phyloP scores from a whole-genome alignment of 306 rosid genomes.

The Cajanus cajan region DNA sequence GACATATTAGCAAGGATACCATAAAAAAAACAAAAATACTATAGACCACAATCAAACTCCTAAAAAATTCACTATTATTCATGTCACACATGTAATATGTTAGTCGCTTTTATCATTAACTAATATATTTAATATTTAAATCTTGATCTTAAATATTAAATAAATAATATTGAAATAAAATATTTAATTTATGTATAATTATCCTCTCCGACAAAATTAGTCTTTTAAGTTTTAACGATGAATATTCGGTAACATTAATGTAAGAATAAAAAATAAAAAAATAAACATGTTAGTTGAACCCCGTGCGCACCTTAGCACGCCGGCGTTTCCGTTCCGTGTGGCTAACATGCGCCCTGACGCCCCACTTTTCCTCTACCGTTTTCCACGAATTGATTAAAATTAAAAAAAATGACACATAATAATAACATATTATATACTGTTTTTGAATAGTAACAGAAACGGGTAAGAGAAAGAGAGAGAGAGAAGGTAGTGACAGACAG shows the following conservation, averaged over 20 bases:
- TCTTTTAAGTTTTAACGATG: too few relatives aligned
- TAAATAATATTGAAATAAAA: too few relatives aligned
- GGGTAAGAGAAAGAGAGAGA: slow-evolving; percentile 23
- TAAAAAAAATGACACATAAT: neutral
- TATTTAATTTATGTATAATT: too few relatives aligned
- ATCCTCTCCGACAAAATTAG: too few relatives aligned
- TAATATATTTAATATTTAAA: too few relatives aligned
- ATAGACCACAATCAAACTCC: neutral
- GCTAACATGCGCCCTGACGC: slow-evolving; percentile 40
- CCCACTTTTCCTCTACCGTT: neutral
- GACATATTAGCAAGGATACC: too few relatives aligned
- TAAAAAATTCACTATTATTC: neutral
- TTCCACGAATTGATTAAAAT: neutral
- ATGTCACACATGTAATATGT: neutral
- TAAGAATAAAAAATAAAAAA: too few relatives aligned
- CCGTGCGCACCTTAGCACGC: neutral
- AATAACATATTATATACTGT: neutral
- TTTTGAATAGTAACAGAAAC: slow-evolving; percentile 22
- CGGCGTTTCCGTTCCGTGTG: too few relatives aligned
- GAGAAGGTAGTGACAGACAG: slow-evolving; percentile 32
- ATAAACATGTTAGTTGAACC: neutral
- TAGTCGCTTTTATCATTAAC: too few relatives aligned
- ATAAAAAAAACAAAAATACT: too few relatives aligned
- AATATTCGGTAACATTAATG: too few relatives aligned
- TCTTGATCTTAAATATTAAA: too few relatives aligned